phyloP scores from a whole-genome alignment of 2,329 filamentous ascomycete genomes.

The Mollisiaceae sp. region DNA sequence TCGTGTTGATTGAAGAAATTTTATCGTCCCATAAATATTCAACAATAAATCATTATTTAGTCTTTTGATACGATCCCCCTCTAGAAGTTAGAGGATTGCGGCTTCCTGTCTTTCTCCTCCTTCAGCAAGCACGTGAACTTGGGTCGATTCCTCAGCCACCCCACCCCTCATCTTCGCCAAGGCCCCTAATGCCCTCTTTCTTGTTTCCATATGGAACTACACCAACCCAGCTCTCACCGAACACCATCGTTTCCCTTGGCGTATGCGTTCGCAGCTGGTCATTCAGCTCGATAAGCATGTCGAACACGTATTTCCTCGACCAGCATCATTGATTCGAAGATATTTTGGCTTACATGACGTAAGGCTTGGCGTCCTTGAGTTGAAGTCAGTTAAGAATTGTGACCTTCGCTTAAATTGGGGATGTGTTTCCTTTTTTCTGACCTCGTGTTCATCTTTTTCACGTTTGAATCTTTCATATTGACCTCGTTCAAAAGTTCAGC shows the following conservation, averaged over 20 bases:
- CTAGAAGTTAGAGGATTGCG: too few relatives aligned
- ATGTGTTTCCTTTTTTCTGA: neutral
- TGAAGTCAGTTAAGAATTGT: neutral
- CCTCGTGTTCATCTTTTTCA: neutral
- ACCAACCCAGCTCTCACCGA: neutral
- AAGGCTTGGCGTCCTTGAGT: neutral
- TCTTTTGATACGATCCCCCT: too few relatives aligned
- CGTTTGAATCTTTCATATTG: neutral
- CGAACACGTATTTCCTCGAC: neutral
- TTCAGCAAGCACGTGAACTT: neutral
- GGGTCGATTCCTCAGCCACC: neutral
- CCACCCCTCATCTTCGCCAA: neutral
- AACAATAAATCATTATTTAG: too few relatives aligned
- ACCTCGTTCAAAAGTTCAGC: neutral
- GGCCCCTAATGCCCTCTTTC: neutral
- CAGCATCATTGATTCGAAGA: neutral
- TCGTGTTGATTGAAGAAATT: neutral
- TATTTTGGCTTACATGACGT: neutral
- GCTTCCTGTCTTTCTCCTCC: neutral
- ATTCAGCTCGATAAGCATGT: slow-evolving; percentile 6
- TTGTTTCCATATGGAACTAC: neutral
- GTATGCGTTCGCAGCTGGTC: neutral
- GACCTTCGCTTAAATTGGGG: neutral
- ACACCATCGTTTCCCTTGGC: neutral
- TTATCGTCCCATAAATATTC: too few relatives aligned